A percentile compares a stretch with the other conserved stretches of the same genome.
These are phyloP conservation scores for Plasmodium blacklocki DNA, from an alignment of 169 alveolate species.

Conservation along the genomic window DNA sequence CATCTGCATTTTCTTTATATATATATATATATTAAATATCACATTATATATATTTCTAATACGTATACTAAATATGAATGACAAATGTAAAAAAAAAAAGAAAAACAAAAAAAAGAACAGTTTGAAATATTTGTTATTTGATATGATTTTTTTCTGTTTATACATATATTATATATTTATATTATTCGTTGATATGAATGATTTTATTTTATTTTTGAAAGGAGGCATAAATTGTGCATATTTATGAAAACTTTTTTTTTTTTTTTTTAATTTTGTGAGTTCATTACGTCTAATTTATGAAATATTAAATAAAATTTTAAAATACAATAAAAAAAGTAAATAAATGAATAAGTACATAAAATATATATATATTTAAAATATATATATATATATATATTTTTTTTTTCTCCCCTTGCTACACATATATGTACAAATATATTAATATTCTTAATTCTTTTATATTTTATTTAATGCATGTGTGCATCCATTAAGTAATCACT, in stretches of 20 bases:
- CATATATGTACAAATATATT: neutral
- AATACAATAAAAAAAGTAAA: neutral
- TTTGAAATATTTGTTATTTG: neutral
- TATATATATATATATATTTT: slow-evolving; percentile 2
- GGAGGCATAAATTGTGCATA: slow-evolving; percentile 8
- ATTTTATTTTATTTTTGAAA: neutral
- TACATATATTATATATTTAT: neutral
- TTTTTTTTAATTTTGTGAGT: neutral
- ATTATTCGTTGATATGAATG: neutral
- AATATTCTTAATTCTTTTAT: neutral
- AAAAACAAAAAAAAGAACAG: neutral
- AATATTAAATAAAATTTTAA: neutral
- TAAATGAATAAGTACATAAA: neutral
- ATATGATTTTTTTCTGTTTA: no score
- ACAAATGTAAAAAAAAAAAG: no score
- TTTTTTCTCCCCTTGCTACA: neutral
- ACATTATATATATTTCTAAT: neutral
- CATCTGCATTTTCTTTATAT: neutral
- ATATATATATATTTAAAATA: neutral
- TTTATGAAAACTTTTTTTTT: neutral
- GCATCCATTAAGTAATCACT: no score
- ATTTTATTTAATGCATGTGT: no score
- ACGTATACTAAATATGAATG: no score
- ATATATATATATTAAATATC: neutral
- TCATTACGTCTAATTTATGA: neutral